phyloP scores from a whole-genome alignment of 176 grass and related monocot genomes.

The Triticum monococcum region DNA sequence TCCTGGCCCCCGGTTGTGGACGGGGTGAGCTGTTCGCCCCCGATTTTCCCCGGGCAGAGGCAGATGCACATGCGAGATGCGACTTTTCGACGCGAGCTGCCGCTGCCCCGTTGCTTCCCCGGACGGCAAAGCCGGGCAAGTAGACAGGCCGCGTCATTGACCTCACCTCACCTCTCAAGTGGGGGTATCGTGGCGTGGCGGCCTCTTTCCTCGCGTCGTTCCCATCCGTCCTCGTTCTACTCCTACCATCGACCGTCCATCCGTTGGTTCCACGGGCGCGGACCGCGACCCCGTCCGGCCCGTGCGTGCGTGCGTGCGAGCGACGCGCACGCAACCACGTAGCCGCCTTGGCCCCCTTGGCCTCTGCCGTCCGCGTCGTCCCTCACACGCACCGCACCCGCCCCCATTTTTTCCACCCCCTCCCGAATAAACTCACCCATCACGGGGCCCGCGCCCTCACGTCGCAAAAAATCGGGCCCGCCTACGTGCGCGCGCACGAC shows the following conservation, averaged over 20 bases:
- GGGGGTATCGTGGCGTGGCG: slow-evolving; percentile 7
- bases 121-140: not conserved
- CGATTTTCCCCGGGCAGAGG: not conserved
- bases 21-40: not conserved
- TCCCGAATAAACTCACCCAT: not conserved
- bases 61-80: not conserved
- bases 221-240: not conserved
- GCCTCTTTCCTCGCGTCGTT: not conserved
- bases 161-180: not conserved
- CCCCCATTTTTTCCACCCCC: not conserved
- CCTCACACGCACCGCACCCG: not conserved
- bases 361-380: slow-evolving; percentile 4
- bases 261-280: not conserved
- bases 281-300: not conserved
- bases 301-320: not conserved
- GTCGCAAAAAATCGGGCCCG: not conserved
- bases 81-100: not conserved
- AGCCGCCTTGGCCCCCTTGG: not conserved
- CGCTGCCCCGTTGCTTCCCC: not conserved
- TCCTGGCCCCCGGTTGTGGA: not conserved
- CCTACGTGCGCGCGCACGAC: not conserved
- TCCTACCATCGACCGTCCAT: not conserved
- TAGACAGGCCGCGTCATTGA: slow-evolving; percentile 16
- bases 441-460: not conserved
- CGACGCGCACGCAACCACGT: slow-evolving; percentile 43